Conservation (phyloP, 208 protist genomes). For the Crithidia brevicula region DNA sequence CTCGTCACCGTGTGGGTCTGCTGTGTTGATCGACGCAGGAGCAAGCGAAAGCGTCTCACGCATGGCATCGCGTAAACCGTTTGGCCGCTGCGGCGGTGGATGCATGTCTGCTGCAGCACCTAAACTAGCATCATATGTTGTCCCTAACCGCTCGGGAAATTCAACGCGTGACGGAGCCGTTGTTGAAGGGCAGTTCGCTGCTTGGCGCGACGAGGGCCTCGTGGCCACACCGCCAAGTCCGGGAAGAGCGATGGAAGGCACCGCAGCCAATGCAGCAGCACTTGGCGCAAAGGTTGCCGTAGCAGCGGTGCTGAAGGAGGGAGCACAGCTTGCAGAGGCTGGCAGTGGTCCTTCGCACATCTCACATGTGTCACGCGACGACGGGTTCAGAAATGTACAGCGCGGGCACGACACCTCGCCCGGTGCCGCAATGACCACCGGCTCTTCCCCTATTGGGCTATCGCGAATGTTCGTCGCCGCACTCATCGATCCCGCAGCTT, state of each 20-base stretch:
- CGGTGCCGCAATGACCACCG: conserved; percentile 5
- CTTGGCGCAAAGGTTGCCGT: background rate
- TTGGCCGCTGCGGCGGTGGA: no score
- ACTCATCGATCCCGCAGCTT: no score
- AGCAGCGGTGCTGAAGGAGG: no score
- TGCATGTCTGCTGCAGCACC: no score
- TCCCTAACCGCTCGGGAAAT: no score
- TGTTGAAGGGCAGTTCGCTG: background rate
- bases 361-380: conserved; percentile 21
- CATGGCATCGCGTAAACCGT: background rate
- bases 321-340: conserved; percentile 9
- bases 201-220: background rate
- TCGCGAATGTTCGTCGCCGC: no score
- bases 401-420: conserved; percentile 37
- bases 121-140: no score
- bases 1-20: conserved; percentile 13
- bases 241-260: conserved; percentile 17
- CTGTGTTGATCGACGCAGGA: background rate
- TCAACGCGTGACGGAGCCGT: no score
- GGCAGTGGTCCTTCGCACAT: conserved; percentile 39
- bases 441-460: background rate
- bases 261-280: background rate
- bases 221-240: background rate
- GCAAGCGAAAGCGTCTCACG: conserved; percentile 11
- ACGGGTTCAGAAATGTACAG: conserved; percentile 44